These are phyloP conservation scores for Sequoiadendron giganteum DNA, from an alignment of 75 land plant genomes.

Conservation along the genomic window DNA sequence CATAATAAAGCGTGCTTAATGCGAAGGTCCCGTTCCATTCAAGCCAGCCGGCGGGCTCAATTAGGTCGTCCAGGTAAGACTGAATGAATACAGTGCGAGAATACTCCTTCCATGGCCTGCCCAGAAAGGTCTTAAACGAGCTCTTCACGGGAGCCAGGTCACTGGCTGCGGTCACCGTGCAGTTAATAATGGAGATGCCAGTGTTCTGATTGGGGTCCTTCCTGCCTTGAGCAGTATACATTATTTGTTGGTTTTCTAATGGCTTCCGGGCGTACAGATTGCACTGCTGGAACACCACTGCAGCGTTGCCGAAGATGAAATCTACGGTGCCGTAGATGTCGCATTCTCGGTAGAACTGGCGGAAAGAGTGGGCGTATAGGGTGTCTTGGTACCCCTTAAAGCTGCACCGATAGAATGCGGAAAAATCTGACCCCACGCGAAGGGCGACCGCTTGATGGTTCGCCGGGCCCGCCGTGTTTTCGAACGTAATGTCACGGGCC, in stretches of 20 bases:
- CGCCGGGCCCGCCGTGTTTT: not conserved
- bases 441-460: not conserved
- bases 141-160: not conserved
- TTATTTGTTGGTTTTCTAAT: not conserved
- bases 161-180: not conserved
- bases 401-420: not conserved
- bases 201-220: not conserved
- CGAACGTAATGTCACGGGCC: not conserved
- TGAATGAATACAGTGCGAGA: conserved; percentile 22
- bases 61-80: conserved; percentile 7
- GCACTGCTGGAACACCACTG: not conserved
- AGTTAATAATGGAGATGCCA: not conserved
- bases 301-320: not conserved
- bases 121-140: conserved; percentile 18
- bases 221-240: not conserved
- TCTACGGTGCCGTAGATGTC: not conserved
- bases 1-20: conserved; percentile 22
- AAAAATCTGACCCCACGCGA: not conserved
- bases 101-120: conserved; percentile 36
- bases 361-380: not conserved
- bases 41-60: conserved; percentile 29
- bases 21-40: conserved; percentile 21
- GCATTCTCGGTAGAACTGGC: not conserved
- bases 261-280: not conserved
- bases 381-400: not conserved